Base-by-base conservation (phyloP, 2,329 filamentous ascomycete species). In the Trichothecium sympodiale region DNA sequence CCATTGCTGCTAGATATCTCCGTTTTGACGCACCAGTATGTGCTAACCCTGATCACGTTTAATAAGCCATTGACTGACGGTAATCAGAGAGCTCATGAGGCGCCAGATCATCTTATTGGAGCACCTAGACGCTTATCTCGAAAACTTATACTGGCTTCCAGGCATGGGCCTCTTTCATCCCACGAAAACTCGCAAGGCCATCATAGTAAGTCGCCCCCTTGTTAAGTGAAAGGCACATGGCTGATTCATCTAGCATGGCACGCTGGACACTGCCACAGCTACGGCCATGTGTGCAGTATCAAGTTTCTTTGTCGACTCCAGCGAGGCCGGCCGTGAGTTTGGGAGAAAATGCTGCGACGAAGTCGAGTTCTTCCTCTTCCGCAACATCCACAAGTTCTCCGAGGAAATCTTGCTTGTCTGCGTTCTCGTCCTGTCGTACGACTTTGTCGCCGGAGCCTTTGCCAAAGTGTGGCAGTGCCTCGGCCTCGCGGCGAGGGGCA, bases 391-490 rank as follows among this genome's bases (percentile, higher is more conserved):
- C 43, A 51, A 48, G 25, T 56, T 61, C 28, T 52, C 50, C 27
- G 54, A 58, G 29, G 45, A 50, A 8, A 45, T 51, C 5, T 47
- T 61, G 13, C 48, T 55, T 16, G 49, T 62, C 2, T 54, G 57
- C 31, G 49, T 56, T 5, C 45, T 61, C 3, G 56, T 52, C 41
- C 53, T 56, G 15, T 46, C 51, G 5, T 58, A 59, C 39, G 56
- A 61, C 39, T 50, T 60, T 25, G 43, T 61, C 17, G 49, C 51
- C 8, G 55, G 55, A 17, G 52, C 54, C 23, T 55, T 57, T 35
- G 53, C 56, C 38, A 61, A 61, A 41, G 53, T 59, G 9, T 63
- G 60, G 59, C 56, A 60, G 38, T 57, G 56, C 32, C 53, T 59
- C 31, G 56, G 56, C 5, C 45, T 59, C 7, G 57, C 56, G 4